phyloP scores from a whole-genome alignment of 352 stramenopile genomes.

The Phytophthora foliorum region DNA sequence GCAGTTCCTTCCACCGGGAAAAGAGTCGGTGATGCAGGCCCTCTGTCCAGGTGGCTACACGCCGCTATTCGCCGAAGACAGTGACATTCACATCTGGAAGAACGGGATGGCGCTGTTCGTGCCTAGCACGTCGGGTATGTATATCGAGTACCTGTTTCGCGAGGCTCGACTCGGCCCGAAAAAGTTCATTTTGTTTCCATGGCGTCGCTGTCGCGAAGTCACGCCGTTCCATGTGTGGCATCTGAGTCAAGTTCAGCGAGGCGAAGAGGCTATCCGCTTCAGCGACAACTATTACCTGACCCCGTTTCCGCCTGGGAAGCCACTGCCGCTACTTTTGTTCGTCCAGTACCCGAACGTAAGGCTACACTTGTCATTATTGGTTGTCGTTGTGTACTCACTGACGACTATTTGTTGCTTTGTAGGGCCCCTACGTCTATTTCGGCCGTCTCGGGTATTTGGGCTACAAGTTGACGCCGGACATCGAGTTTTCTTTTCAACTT shows the following conservation, averaged over 20 bases:
- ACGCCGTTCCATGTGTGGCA: slow-evolving; percentile 27
- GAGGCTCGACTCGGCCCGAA: neutral
- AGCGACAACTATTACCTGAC: slow-evolving; percentile 21
- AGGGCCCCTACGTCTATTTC: slow-evolving; percentile 77
- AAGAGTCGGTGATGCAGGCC: slow-evolving; percentile 57
- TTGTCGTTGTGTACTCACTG: slow-evolving; percentile 3
- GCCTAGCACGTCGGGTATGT: slow-evolving; percentile 12
- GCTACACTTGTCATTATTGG: neutral
- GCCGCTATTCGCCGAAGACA: slow-evolving; percentile 41
- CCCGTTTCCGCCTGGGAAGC: slow-evolving; percentile 8
- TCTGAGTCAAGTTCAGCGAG: slow-evolving; percentile 27
- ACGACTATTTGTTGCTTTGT: neutral
- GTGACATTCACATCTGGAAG: slow-evolving; percentile 56
- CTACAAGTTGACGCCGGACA: slow-evolving; percentile 30
- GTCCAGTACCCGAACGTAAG: slow-evolving; percentile 40
- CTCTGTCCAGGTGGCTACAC: slow-evolving; percentile 47
- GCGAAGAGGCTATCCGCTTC: slow-evolving; percentile 26
- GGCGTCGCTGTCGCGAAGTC: slow-evolving; percentile 20
- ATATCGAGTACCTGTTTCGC: slow-evolving; percentile 30
- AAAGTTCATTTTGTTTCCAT: slow-evolving; percentile 35
- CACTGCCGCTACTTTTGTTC: slow-evolving; percentile 31
- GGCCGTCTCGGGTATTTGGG: slow-evolving; percentile 70
- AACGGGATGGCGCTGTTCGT: slow-evolving; percentile 55
- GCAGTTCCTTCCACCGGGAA: slow-evolving; percentile 65
- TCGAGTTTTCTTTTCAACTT: slow-evolving; percentile 77